Evolutionary conservation across 176 grass and related monocot genomes (phyloP), one percentile per base, ranked within the genome.

Genomic region (Phoenix roebelenii): DNA sequence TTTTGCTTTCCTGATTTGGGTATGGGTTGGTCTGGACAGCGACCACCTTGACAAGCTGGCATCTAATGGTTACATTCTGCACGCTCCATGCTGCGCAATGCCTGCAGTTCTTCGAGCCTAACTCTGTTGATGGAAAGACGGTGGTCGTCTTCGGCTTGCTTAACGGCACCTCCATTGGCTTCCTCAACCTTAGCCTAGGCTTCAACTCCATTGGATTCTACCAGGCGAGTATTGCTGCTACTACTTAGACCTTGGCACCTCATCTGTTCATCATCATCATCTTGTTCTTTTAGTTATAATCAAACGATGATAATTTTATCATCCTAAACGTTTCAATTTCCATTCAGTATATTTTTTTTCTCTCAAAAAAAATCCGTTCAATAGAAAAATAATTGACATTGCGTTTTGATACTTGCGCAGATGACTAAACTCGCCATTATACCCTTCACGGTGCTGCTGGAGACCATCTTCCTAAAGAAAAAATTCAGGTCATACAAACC

Each of bases 161-260:
- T 23, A 98, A 98, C 51, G 93, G 93, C 20, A 98, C 81, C 22
- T 98, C 93, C 59, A 89, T 98, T 65, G 93, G 93, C 23, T 82
- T 98, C 61, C 84, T 98, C 59, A 98, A 98, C 35, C 93, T 98
- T 25, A 98, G 87, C 85, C 79, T 98, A 54, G 93, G 93, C 57
- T 98, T 98, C 76, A 98, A 98, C 57, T 98, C 93, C 73, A 88
- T 98, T 62, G 93, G 93, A 61, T 98, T 98, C 87, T 98, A 98
- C 76, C 93, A 98, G 82, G 93, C 82, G 54, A 85, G 68, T 52
- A 23, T 30, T 63, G 1, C 32, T 35, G 9, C 7, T 35, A 35
- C 6, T 32, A 5, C 6, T 26, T 26, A 2, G 4, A 32, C 30
- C 7, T 32, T 32, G 6, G 1, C 30, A 32, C 32, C 7, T 9